A percentile compares a stretch with the other conserved stretches of the same genome.
These are phyloP conservation scores for Fragaria ananassa DNA, from an alignment of 306 rosid species.

Conservation along the genomic window DNA sequence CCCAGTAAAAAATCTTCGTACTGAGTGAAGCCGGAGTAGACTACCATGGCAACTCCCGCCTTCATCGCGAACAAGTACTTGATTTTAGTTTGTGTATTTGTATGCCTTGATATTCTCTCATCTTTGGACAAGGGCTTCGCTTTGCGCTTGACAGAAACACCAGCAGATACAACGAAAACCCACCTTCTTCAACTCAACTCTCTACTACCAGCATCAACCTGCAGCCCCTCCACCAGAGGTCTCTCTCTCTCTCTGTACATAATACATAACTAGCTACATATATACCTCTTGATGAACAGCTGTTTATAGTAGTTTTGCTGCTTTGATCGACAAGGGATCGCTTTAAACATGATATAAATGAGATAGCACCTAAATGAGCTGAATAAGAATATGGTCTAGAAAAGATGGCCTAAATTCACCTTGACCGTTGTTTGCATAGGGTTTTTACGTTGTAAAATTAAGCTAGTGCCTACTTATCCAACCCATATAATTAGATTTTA, in stretches of 20 bases:
- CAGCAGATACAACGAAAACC: slow-evolving; percentile 1
- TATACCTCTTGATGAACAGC: neutral
- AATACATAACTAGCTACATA: too few species aligned
- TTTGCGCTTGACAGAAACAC: neutral
- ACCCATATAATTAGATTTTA: too few species aligned
- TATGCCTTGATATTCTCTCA: neutral
- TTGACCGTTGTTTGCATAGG: too few species aligned
- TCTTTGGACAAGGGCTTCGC: slow-evolving; percentile 13
- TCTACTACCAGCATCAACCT: slow-evolving; percentile 53
- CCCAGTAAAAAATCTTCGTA: neutral
- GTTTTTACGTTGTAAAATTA: too few species aligned
- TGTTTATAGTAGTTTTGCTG: neutral
- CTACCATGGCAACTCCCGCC: slow-evolving; percentile 15
- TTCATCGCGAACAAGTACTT: neutral
- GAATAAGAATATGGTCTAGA: too few species aligned
- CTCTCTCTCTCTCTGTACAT: neutral
- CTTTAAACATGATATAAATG: neutral
- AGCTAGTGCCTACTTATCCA: too few species aligned
- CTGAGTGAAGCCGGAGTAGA: neutral
- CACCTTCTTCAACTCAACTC: slow-evolving; percentile 22
- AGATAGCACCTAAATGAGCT: too few species aligned
- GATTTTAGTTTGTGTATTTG: slow-evolving; percentile 1
- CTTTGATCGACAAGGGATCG: neutral
- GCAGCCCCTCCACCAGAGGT: slow-evolving; percentile 46
- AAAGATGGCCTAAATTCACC: too few species aligned